Evolutionary conservation across 805 yeast species (phyloP), one percentile per base, ranked within the genome.

Genomic region (Candida adriatica): DNA sequence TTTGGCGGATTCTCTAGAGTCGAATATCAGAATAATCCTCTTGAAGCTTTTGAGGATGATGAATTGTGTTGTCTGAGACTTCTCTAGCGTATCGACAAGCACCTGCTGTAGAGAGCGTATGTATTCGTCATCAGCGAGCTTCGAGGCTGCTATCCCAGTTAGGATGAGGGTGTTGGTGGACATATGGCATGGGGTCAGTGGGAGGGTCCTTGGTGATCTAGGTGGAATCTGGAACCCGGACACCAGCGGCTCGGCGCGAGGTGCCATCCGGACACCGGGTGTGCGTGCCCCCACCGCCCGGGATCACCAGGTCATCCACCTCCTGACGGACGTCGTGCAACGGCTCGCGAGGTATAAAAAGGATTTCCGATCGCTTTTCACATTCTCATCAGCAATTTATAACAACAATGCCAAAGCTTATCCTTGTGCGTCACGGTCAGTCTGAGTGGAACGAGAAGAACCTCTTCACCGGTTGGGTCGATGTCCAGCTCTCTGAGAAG

Each of bases 391-490:
- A n/a, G n/a, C n/a, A n/a, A 19, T 11, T 19, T 19, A 8, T 8
- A 19, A 11, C 8, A 19, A 39, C 41, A 56, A 63, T 64, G 69
- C 67, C 68, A 55, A 86, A 83, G 66, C 73, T 88, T 64, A 78
- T 88, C 59, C 73, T 88, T 60, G 87, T 90, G 51, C 88, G 97
- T 75, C 97, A 88, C 88, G 97, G 97, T 56, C 95, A 90, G 74
- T 84, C 95, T 69, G 96, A 85, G 65, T 88, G 97, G 97, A 88
- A 88, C 67, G 95, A 86, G 66, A 85, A 86, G 73, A 90, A 88
- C 76, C 73, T 88, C 51, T 88, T 88, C 81, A 88, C 96, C 63
- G 97, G 97, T 58, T 88, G 97, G 97, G 96, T 90, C 43, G 97
- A 88, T 64, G 94, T 86, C 50, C 69, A 74, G 56, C 75, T 88